phyloP scores from a whole-genome alignment of 257 asterid genomes.

The Nicotiana noctiflora region DNA sequence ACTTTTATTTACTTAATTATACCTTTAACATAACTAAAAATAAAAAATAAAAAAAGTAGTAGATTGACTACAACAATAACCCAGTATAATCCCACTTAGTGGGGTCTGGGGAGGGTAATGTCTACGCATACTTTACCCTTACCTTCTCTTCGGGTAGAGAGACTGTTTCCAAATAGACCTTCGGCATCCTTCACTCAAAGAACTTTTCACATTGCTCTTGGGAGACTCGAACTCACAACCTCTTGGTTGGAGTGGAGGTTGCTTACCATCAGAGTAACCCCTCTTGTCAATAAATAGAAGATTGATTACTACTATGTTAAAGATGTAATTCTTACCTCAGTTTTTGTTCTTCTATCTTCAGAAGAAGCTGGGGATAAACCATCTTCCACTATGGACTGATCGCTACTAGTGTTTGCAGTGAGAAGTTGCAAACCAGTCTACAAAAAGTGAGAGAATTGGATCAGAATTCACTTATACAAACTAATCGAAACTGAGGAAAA shows the following conservation, averaged over 20 bases:
- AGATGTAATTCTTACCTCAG: slow-evolving; percentile 38
- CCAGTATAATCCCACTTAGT: too few relatives aligned
- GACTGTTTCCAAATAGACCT: too few relatives aligned
- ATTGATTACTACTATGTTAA: too few relatives aligned
- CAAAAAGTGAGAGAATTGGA: not conserved
- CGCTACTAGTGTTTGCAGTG: slow-evolving; percentile 52
- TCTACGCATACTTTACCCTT: too few relatives aligned
- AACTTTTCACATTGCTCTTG: too few relatives aligned
- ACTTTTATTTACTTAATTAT: not conserved
- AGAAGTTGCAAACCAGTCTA: slow-evolving; percentile 79
- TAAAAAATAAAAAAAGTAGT: not conserved
- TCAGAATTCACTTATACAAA: not conserved
- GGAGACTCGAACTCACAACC: too few relatives aligned
- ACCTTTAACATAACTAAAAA: not conserved
- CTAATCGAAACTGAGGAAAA: not conserved
- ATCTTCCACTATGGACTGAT: slow-evolving; percentile 53
- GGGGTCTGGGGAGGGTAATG: too few relatives aligned
- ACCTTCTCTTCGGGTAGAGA: too few relatives aligned
- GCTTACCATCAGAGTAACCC: too few relatives aligned
- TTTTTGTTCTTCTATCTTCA: slow-evolving; percentile 41
- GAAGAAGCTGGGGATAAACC: slow-evolving; percentile 32
- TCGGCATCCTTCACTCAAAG: too few relatives aligned
- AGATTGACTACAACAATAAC: not conserved
- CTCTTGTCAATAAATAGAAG: too few relatives aligned
- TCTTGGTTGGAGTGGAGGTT: too few relatives aligned